Evolutionary conservation across 1,284 basidiomycete genomes (phyloP), one percentile per base, ranked within the genome.

Genomic region (Apiotrichum gracile): DNA sequence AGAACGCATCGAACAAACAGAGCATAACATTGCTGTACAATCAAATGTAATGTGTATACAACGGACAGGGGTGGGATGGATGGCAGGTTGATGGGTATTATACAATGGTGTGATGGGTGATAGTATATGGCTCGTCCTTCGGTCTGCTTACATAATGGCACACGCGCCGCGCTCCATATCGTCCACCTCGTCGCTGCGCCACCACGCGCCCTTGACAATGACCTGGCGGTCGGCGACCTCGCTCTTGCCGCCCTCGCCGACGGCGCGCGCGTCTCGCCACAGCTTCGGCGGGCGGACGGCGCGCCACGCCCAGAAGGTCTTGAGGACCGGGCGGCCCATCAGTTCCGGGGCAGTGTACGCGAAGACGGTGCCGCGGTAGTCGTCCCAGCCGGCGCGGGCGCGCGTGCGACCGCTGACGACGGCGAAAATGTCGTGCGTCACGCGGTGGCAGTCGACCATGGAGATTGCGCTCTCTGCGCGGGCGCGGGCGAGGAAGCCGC

Each of bases 231-330:
- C 45, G 16, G 22, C 12, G 6, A 47, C 25, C 14, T 10, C 46
- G 38, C 13, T 8, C 16, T n/a, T 14, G 12, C 9, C 35, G 25
- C 16, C 25, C 43, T 64, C 60, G n/a, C 48, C 55, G 8, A 55
- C 51, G 13, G 40, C 42, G 26, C 61, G 40, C 42, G 58, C 60
- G 40, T 63, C 57, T 38, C 61, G 52, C 69, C 67, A 70, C 6
- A 40, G 43, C 9, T 33, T 40, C 3, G 66, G 62, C 16, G 61
- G 54, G 66, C 87, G 87, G 24, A 91, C 87, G 16, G 81, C 83
- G 76, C 87, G 85, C 89, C 89, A 92, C 49, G 84, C 84, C 75
- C 87, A 87, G 67, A 90, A 92, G 29, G 85, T 85, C 81, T 90
- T 91, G 57, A 92, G 65, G 10, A 91, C 84, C n/a, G 83, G 77